Evolutionary conservation across 75 land plant genomes (phyloP), one percentile per base, ranked within the genome.

Genomic region (Pinus tabuliformis): DNA sequence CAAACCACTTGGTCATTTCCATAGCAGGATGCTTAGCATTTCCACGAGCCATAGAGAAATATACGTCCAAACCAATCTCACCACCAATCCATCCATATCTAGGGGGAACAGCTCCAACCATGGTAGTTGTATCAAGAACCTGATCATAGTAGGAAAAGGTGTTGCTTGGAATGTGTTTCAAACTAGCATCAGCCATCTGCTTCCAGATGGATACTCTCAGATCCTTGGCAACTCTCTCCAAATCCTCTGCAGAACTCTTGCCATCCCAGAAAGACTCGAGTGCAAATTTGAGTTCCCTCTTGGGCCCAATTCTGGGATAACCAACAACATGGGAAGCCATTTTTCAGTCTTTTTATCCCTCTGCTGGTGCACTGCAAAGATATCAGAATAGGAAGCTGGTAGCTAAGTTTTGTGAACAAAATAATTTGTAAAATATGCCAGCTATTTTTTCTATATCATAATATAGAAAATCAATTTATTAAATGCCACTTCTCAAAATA

Each of bases 1-100:
- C 87, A 63, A 85, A 85, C 86, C 86, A 85, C 77, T 85, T 85
- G 73, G 86, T 85, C 86, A 85, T 85, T 57, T 85, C 87, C 87
- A 85, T 85, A 65, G 87, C 87, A 56, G 87, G 84, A 24, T 74
- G 22, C 59, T 73, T 78, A 49, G 83, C 78, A 76, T 85, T 85
- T 36, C 87, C 87, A 60, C 87, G 80, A 49, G 87, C 87, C 87
- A 85, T 85, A 21, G 87, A 85, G 78, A 85, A 85, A 70, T 81
- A 85, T 28, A 61, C 72, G 45, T 85, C 87, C 57, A 81, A 81
- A 7, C 78, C 87, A 49, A 85, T 77, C 57, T 81, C 83, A 26
- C 84, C 84, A 72, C 84, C 84, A 30, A 81, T 78, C 84, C 84
- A 85, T 26, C 61, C 81, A 56, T 85, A 85, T n/a, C 84, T 61